A percentile compares a stretch with the other conserved stretches of the same genome.
These are phyloP conservation scores for Emericellopsis cladophorae DNA, from an alignment of 2,329 filamentous ascomycete species.

Conservation along the genomic window DNA sequence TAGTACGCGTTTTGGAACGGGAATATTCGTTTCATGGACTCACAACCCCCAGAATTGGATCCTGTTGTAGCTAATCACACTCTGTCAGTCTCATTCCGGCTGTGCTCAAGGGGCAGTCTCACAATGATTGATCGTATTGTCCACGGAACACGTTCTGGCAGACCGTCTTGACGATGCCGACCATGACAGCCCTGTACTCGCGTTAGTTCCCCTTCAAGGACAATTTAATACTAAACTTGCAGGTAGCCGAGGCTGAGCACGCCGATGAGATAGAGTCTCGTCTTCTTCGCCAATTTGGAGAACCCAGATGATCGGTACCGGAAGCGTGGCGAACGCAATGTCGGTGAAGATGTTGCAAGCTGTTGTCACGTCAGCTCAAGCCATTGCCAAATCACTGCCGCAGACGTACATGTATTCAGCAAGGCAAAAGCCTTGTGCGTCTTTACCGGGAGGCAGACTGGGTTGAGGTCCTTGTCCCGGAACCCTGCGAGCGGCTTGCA, in stretches of 20 bases:
- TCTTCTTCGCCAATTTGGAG: conserved; percentile 24
- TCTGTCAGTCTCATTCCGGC: neutral
- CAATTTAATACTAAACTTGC: conserved; percentile 9
- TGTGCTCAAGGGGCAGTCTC: no score
- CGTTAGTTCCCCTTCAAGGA: neutral
- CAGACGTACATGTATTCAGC: conserved; percentile 1
- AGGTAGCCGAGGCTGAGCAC: conserved; percentile 29
- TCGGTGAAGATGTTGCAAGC: conserved; percentile 29
- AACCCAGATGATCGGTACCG: conserved; percentile 25
- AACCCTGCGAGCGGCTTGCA: conserved; percentile 2
- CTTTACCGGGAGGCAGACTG: neutral
- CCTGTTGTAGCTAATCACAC: neutral
- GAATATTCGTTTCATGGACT: no score
- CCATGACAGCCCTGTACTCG: conserved; percentile 18
- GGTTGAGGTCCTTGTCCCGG: conserved; percentile 2
- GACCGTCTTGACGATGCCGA: conserved; percentile 25
- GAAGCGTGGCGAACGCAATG: conserved; percentile 26
- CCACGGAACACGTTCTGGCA: conserved; percentile 18
- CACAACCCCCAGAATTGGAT: conserved; percentile 1
- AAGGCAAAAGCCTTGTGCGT: neutral
- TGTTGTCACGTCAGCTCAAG: neutral
- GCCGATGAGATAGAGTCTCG: conserved; percentile 22
- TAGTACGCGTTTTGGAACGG: no score
- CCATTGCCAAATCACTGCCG: neutral
- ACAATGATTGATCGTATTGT: conserved; percentile 16